Percentiles rank a stretch among this genome's conserved stretches.
Conservation (phyloP, 495 filamentous ascomycete species). For the Daldinia vernicosa region DNA sequence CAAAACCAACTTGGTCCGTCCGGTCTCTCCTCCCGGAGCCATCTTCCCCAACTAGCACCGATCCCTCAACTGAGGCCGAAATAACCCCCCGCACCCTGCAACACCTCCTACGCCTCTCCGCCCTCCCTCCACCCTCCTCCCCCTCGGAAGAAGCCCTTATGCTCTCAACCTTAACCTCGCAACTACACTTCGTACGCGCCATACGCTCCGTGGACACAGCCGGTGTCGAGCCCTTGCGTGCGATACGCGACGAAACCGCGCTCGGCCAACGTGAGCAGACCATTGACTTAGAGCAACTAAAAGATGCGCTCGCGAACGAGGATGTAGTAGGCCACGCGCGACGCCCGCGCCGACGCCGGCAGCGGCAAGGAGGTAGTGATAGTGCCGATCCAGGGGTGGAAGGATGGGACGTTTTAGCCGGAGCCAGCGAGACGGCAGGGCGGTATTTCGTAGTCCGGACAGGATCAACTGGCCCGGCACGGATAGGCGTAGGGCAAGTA, state of each 20-base stretch:
- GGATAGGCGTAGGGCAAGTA: slow-evolving; percentile 1
- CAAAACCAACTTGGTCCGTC: slow-evolving; percentile 85
- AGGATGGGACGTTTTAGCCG: slow-evolving; percentile 74
- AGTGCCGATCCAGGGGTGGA: slow-evolving; percentile 48
- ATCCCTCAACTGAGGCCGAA: slow-evolving; percentile 8
- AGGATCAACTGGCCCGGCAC: slow-evolving; percentile 36
- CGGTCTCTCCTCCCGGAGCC: slow-evolving; percentile 71
- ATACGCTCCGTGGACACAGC: slow-evolving; percentile 82
- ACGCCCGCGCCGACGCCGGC: slow-evolving; percentile 55
- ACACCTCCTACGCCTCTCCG: slow-evolving; percentile 90
- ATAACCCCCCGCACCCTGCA: slow-evolving; percentile 65
- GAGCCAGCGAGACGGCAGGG: slow-evolving; percentile 71
- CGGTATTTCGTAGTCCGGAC: slow-evolving; percentile 84
- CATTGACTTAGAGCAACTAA: slow-evolving; percentile 53
- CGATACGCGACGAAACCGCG: slow-evolving; percentile 82
- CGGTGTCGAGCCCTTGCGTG: slow-evolving; percentile 73
- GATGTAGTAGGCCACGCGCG: slow-evolving; percentile 53
- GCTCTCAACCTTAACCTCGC: slow-evolving; percentile 77
- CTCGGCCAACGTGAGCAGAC: slow-evolving; percentile 52
- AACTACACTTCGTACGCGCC: slow-evolving; percentile 87
- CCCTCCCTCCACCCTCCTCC: slow-evolving; percentile 75
- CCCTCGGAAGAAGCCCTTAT: slow-evolving; percentile 67
- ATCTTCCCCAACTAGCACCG: slow-evolving; percentile 26
- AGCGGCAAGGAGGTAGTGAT: not conserved
- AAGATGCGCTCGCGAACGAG: slow-evolving; percentile 53